Evolutionary conservation across 345 rosid genomes (phyloP).

Genomic region (Adansonia digitata): DNA sequence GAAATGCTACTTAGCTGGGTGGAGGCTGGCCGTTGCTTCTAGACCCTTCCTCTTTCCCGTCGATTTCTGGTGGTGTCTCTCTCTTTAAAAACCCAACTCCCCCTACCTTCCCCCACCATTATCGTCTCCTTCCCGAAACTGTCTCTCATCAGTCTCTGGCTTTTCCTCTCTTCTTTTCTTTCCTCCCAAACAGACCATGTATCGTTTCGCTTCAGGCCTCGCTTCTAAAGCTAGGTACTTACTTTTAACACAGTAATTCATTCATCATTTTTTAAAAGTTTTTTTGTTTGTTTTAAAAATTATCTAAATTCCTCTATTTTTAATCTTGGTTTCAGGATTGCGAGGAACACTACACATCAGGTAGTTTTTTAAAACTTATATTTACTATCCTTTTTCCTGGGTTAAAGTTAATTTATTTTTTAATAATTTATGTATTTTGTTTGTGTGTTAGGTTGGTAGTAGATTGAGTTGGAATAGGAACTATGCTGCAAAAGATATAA

Average conservation of each 20-base stretch:
- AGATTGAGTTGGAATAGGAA: constrained; percentile 66
- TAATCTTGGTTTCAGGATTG: constrained; percentile 39
- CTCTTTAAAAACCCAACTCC: constrained; percentile 9
- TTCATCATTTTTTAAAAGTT: neutral
- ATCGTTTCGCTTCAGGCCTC: constrained; percentile 54
- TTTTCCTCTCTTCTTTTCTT: neutral
- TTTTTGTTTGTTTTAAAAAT: neutral
- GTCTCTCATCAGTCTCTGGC: too few relatives aligned
- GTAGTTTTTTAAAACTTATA: constrained; percentile 31
- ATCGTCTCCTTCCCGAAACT: neutral
- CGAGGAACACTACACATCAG: constrained; percentile 51
- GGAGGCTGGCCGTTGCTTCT: constrained; percentile 40
- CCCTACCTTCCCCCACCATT: neutral
- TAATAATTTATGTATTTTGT: neutral
- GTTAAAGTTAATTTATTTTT: neutral
- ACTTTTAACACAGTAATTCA: neutral
- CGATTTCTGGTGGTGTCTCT: neutral
- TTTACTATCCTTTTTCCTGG: neutral
- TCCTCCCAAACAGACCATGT: constrained; percentile 24
- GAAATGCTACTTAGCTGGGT: neutral
- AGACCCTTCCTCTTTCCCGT: constrained; percentile 39
- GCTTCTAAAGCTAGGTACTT: constrained; percentile 60
- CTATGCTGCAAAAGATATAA: constrained; percentile 83
- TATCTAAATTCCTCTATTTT: neutral
- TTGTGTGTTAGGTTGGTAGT: constrained; percentile 50